Evolutionary conservation across 306 rosid species (phyloP), one percentile per base, ranked within the genome.

Genomic region (Pterocarpus macrocarpus): DNA sequence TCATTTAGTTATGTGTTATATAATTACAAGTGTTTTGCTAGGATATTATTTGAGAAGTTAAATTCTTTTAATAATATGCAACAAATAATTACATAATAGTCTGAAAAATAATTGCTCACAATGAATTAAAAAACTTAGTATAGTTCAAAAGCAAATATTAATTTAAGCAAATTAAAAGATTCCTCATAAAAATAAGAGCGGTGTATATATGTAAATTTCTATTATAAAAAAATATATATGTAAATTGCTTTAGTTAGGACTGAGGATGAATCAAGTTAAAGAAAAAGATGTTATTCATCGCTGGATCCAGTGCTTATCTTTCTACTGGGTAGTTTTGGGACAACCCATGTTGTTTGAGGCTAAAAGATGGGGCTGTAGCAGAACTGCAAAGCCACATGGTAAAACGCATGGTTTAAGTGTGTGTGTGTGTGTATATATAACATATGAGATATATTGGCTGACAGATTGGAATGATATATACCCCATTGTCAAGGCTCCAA

Each of bases 351-450:
- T 39, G 78, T 57, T 39, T 4, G 67, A 36, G 66, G 34, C 30
- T 16, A 72, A 53, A 55, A 35, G 64, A 72, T 72, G 28, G 28
- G 50, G 78, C 49, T 36, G 43, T 6, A 6, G 30, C 22, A 36
- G 67, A 73, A 39, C 55, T 41, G 56, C 11, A 45, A 62, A 62
- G 17, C 47, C 67, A 62, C 70, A 64, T 64, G 68, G 70, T 38
- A 64, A 67, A 67, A 67, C 55, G 34, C 50, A 65, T 58, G 53
- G 68, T 57, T 73, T 10, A 22, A 22, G 28, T 22, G 28, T 22
- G 28, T 22, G 28, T 22, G 28, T 22, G 28, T 22, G 28, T 22
- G 28, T 22, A 1, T 22, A 1, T 22, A 1, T 22, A 22, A 22
- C 28, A 22, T 22, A 22, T 22, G 28, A 22, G 28, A 71, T 52